Evolutionary conservation across 2,329 filamentous ascomycete species (phyloP), one percentile per base, ranked within the genome.

Genomic region (Aspergillus japonicus): DNA sequence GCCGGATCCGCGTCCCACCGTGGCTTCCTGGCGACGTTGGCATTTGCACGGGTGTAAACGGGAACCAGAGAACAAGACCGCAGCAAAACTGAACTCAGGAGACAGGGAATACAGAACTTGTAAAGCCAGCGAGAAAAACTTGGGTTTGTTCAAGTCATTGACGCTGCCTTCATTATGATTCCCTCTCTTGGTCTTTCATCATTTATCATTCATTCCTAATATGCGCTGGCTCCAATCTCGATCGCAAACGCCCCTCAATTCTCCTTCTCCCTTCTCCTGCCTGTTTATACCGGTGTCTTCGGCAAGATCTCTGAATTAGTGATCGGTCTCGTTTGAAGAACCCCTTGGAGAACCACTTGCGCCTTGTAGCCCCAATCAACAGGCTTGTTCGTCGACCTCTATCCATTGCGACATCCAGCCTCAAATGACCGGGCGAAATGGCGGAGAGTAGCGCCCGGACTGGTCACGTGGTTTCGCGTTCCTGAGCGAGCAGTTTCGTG

Each of bases 381-480:
- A 10, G 19, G 42, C n/a, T 8, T 47, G n/a, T 19, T 29, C 26
- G 31, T 31, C 12, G 26, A 33, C n/a, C 21, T 31, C 23, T 19
- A 31, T 19, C 52, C 23, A 16, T 44, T 44, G 35, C 52, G 24
- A 33, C 39, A n/a, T 21, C 23, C 52, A 57, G 57, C 47, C 23
- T 56, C 47, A 44, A 62, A 57, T 58, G 35, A 26, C 44, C 47
- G 24, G 23, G 50, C 49, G 42, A 56, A 50, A 57, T 47, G n/a
- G 50, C 42, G 48, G 33, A 51, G 7, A 21, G 21, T 51, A n/a
- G 50, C 31, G 50, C 54, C 47, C 24, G 7, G n/a, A n/a, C 4
- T 8, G 19, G 19, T 73, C 73, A 75, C 72, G 72, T 75, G 73
- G 21, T 12, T 31, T 65, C 70, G 73, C 64, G 73, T 73, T 68